Percentiles rank a stretch among this genome's conserved stretches.
Conservation (phyloP, 108 stramenopile genomes). For the Asterionellopsis glacialis region DNA sequence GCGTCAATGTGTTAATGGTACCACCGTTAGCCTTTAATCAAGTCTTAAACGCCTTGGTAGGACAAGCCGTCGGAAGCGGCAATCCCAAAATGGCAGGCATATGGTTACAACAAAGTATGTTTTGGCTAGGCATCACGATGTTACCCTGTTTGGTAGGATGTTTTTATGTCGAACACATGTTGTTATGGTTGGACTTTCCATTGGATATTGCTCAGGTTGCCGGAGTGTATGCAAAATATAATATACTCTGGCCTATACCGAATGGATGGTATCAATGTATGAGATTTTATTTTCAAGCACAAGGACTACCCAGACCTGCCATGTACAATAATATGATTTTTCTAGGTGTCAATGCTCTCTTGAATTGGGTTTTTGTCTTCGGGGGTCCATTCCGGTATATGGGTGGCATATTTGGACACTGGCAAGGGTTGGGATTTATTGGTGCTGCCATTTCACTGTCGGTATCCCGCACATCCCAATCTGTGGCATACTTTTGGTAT, state of each 20-base stretch:
- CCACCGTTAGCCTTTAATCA: conserved; percentile 42
- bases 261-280: conserved; percentile 50
- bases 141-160: conserved; percentile 34
- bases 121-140: conserved; percentile 38
- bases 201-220: conserved; percentile 27
- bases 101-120: conserved; percentile 42
- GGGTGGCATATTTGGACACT: background rate
- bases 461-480: conserved; percentile 9
- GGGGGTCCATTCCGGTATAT: conserved; percentile 32
- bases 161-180: conserved; percentile 35
- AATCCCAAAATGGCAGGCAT: conserved; percentile 61
- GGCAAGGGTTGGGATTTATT: conserved; percentile 45
- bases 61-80: conserved; percentile 41
- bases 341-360: conserved; percentile 33
- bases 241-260: conserved; percentile 45
- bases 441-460: conserved; percentile 48
- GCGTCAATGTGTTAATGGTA: conserved; percentile 54
- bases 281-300: conserved; percentile 50
- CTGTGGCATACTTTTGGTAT: too few relatives aligned
- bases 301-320: conserved; percentile 34
- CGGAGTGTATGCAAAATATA: conserved; percentile 39
- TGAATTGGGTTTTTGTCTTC: conserved; percentile 52
- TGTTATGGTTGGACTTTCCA: conserved; percentile 25
- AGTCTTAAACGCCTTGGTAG: conserved; percentile 37
- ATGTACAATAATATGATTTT: conserved; percentile 51